Conservation (phyloP, 352 stramenopile species). For the Heterotrichella gracilis region DNA sequence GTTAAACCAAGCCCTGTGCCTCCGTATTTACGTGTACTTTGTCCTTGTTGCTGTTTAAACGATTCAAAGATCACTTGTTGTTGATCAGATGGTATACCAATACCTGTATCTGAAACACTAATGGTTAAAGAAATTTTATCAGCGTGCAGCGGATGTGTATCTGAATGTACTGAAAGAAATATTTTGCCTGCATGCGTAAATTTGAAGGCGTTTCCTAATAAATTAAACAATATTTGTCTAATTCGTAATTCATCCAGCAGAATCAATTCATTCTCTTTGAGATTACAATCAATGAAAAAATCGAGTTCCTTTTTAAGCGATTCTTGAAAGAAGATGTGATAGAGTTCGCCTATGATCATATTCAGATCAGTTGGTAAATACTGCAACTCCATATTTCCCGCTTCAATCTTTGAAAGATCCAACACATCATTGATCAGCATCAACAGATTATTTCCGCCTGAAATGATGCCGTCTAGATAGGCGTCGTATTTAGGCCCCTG, state of each 20-base stretch:
- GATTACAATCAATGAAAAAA: too few species aligned
- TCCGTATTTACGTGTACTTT: background rate
- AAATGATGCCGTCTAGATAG: background rate
- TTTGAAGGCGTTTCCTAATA: background rate
- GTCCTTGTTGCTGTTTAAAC: background rate
- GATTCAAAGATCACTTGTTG: background rate
- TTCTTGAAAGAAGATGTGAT: background rate
- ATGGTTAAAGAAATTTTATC: background rate
- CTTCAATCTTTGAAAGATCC: background rate
- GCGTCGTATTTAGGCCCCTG: background rate
- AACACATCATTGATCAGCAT: background rate
- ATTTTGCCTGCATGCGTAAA: background rate
- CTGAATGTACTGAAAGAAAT: background rate
- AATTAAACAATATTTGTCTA: background rate
- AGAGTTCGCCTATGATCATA: background rate
- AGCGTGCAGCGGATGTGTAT: too few species aligned
- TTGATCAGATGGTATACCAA: background rate
- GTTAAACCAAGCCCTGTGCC: background rate
- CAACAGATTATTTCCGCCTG: background rate
- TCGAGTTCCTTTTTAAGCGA: background rate
- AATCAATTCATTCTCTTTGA: too few species aligned
- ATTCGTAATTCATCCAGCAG: background rate
- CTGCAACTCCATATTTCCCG: background rate
- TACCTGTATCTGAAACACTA: background rate
- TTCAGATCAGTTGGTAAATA: background rate